Conservation (phyloP, 192 early-diverging fungal genomes). For the Haplosporangium gracile region DNA sequence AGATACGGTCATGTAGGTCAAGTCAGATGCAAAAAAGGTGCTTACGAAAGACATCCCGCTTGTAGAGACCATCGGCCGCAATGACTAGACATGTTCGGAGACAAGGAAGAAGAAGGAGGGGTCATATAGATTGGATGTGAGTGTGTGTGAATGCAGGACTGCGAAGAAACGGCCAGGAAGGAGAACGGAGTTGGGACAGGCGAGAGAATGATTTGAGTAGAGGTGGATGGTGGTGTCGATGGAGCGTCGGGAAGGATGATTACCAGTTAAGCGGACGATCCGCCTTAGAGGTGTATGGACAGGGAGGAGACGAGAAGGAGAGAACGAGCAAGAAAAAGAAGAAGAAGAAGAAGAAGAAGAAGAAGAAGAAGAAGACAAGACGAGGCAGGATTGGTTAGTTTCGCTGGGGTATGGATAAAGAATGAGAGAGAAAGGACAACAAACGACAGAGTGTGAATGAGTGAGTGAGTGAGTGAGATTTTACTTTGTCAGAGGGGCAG, state of each 20-base stretch:
- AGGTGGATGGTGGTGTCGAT: background rate
- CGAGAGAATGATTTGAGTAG: too few species aligned
- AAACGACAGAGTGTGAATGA: too few species aligned
- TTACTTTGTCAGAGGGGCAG: too few species aligned
- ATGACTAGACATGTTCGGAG: too few species aligned
- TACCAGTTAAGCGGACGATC: slow-evolving; percentile 50
- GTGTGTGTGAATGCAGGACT: background rate
- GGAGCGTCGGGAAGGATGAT: background rate
- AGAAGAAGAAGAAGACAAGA: background rate
- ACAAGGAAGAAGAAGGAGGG: too few species aligned
- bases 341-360: background rate
- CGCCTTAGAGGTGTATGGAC: slow-evolving; percentile 6
- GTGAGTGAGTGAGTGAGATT: too few species aligned
- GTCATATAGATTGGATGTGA: background rate
- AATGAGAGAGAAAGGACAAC: background rate
- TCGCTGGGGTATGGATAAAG: too few species aligned
- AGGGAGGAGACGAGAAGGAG: background rate
- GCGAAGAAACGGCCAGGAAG: background rate
- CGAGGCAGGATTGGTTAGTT: too few species aligned
- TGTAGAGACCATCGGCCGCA: slow-evolving; percentile 91
- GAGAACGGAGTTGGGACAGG: too few species aligned
- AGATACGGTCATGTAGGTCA: background rate
- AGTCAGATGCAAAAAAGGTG: slow-evolving; percentile 3
- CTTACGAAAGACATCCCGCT: slow-evolving; percentile 91
- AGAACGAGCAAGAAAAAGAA: background rate